Percentiles rank a stretch among this genome's conserved stretches.
These are phyloP conservation scores for Nephelium lappaceum DNA, from an alignment of 345 rosid genomes.

Conservation along the genomic window DNA sequence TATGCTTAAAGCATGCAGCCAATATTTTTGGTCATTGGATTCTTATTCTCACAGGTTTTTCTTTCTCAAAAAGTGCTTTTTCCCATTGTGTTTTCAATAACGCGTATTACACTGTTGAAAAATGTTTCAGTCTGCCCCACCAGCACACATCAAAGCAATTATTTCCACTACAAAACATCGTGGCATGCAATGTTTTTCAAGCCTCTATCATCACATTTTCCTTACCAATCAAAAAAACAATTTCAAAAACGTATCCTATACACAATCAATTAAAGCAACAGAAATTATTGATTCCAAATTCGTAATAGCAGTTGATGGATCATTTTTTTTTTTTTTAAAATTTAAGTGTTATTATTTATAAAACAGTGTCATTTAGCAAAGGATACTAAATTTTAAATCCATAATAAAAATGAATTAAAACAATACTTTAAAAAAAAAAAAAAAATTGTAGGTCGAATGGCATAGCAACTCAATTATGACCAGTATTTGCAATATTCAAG, in stretches of 20 bases:
- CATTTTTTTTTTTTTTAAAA: no score
- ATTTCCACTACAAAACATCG: slow-evolving; percentile 11
- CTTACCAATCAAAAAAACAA: neutral
- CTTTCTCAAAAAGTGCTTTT: neutral
- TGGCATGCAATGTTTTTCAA: slow-evolving; percentile 10
- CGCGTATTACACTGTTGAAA: neutral
- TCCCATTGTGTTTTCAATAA: neutral
- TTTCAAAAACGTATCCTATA: neutral
- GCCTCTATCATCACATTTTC: slow-evolving; percentile 17
- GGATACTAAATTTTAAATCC: no score
- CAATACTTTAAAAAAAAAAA: no score
- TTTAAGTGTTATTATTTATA: no score
- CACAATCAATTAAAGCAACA: no score
- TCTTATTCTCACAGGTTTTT: neutral
- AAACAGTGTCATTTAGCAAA: no score
- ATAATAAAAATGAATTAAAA: no score
- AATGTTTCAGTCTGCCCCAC: slow-evolving; percentile 17
- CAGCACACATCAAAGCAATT: slow-evolving; percentile 5
- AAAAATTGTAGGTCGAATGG: no score
- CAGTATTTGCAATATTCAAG: no score
- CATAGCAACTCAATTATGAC: neutral
- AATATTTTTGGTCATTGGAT: slow-evolving; percentile 13
- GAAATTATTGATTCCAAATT: neutral
- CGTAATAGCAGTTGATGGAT: neutral
- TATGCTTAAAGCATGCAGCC: neutral